These are phyloP conservation scores for Neurospora sp. DNA, from an alignment of 2,329 filamentous ascomycete species.

Conservation along the genomic window DNA sequence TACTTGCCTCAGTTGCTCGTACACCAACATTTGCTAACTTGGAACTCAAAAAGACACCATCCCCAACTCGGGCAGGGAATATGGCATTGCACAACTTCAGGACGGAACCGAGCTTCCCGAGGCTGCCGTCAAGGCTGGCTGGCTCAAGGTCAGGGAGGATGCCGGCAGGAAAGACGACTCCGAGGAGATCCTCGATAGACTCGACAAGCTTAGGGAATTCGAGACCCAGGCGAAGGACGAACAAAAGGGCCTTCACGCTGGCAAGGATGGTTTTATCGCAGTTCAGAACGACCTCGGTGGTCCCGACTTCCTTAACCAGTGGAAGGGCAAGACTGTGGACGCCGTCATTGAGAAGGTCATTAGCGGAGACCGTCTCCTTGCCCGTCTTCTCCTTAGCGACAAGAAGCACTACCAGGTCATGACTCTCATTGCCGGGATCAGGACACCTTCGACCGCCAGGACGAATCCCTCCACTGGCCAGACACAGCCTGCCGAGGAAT, in stretches of 20 bases:
- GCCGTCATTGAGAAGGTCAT: conserved; percentile 85
- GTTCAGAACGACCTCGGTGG: conserved; percentile 74
- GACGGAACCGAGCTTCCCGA: conserved; percentile 74
- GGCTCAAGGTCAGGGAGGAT: conserved; percentile 89
- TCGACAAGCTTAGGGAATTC: conserved; percentile 68
- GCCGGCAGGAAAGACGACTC: conserved; percentile 84
- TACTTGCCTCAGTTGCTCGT: neutral
- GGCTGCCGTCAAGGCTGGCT: conserved; percentile 74
- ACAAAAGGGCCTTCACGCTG: conserved; percentile 71
- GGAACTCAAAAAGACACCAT: conserved; percentile 50
- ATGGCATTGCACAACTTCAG: conserved; percentile 68
- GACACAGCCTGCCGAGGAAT: conserved; percentile 77
- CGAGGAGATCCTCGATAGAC: conserved; percentile 58
- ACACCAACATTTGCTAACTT: neutral
- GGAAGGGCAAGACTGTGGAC: conserved; percentile 78
- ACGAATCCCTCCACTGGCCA: conserved; percentile 68
- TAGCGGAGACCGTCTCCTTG: conserved; percentile 79
- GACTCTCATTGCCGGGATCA: conserved; percentile 79
- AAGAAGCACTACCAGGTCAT: conserved; percentile 83
- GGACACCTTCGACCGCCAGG: conserved; percentile 81
- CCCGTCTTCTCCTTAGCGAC: conserved; percentile 69
- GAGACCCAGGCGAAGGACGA: conserved; percentile 72
- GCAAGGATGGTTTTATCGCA: conserved; percentile 56
- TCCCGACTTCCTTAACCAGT: conserved; percentile 67
- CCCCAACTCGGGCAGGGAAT: conserved; percentile 76